Conservation (phyloP, 352 stramenopile genomes). For the Lagenidium giganteum region DNA sequence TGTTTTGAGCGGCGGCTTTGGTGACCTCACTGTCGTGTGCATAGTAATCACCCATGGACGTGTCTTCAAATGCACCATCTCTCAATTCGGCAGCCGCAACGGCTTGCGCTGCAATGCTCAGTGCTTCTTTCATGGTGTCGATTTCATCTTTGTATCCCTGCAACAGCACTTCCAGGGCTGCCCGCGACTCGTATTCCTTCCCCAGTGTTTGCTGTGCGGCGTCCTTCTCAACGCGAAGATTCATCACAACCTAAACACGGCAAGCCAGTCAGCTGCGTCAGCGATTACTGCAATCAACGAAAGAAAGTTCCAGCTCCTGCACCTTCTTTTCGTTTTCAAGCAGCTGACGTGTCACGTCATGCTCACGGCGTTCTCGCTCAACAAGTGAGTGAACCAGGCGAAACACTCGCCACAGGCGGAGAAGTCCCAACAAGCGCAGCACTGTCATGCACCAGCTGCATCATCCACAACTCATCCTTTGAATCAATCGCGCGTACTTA, state of each 20-base stretch:
- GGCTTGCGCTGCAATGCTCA: constrained; percentile 59
- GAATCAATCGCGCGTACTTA: constrained; percentile 4
- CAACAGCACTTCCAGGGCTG: constrained; percentile 39
- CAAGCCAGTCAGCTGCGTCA: too few species aligned
- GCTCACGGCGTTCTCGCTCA: constrained; percentile 32
- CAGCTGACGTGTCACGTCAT: constrained; percentile 26
- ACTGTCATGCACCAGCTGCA: constrained; percentile 4
- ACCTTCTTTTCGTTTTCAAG: constrained; percentile 54
- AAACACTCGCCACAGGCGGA: constrained; percentile 59
- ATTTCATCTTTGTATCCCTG: constrained; percentile 72
- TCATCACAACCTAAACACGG: constrained; percentile 25
- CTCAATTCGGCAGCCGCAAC: too few species aligned
- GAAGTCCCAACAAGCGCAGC: constrained; percentile 34
- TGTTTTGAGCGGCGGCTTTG: not conserved
- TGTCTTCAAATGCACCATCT: too few species aligned
- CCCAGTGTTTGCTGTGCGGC: constrained; percentile 51
- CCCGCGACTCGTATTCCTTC: constrained; percentile 47
- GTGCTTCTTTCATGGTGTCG: constrained; percentile 65
- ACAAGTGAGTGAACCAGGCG: constrained; percentile 46
- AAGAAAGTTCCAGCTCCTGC: not conserved
- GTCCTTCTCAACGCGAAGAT: constrained; percentile 38
- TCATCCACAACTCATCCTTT: not conserved
- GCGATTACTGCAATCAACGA: not conserved
- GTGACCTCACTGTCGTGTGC: constrained; percentile 10
- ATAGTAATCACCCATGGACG: too few species aligned